phyloP scores from a whole-genome alignment of 805 yeast genomes.

The Metschnikowia lunata region DNA sequence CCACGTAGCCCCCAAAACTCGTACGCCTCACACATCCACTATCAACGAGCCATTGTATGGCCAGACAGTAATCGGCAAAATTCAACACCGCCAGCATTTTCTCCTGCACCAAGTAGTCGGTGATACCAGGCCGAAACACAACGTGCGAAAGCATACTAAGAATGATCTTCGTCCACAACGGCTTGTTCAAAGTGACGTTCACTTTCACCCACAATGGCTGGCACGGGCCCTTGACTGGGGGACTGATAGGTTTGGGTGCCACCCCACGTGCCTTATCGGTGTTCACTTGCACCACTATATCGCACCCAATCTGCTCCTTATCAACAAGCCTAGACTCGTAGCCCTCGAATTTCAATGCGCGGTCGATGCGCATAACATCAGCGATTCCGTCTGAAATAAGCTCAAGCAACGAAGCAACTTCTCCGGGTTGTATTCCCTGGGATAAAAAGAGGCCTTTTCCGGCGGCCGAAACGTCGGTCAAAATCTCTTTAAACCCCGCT shows the following conservation, averaged over 20 bases:
- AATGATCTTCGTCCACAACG: constrained; percentile 57
- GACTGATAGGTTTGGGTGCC: constrained; percentile 27
- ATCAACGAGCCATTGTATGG: constrained; percentile 37
- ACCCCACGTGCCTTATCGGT: constrained; percentile 3
- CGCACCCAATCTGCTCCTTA: constrained; percentile 62
- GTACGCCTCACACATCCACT: constrained; percentile 35
- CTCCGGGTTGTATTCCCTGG: constrained; percentile 54
- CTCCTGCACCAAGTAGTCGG: constrained; percentile 18
- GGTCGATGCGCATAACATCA: constrained; percentile 41
- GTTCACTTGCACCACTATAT: constrained; percentile 41
- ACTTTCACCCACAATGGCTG: constrained; percentile 70
- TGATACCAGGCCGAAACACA: constrained; percentile 36
- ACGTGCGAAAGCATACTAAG: constrained; percentile 39
- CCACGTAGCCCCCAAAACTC: constrained; percentile 39
- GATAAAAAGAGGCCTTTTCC: constrained; percentile 54
- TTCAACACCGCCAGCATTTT: constrained; percentile 30
- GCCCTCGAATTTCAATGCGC: constrained; percentile 48
- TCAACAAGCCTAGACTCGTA: constrained; percentile 77
- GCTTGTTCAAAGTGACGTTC: constrained; percentile 52
- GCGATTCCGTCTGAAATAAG: constrained; percentile 35
- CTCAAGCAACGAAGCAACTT: constrained; percentile 60
- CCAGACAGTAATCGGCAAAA: constrained; percentile 24
- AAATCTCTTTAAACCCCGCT: constrained; percentile 38
- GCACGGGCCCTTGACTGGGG: constrained; percentile 60
- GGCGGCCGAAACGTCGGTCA: constrained; percentile 39